Percentiles rank a stretch among this genome's conserved stretches.
These are phyloP conservation scores for Aspergillus bridgeri DNA, from an alignment of 495 filamentous ascomycete species.

Conservation along the genomic window DNA sequence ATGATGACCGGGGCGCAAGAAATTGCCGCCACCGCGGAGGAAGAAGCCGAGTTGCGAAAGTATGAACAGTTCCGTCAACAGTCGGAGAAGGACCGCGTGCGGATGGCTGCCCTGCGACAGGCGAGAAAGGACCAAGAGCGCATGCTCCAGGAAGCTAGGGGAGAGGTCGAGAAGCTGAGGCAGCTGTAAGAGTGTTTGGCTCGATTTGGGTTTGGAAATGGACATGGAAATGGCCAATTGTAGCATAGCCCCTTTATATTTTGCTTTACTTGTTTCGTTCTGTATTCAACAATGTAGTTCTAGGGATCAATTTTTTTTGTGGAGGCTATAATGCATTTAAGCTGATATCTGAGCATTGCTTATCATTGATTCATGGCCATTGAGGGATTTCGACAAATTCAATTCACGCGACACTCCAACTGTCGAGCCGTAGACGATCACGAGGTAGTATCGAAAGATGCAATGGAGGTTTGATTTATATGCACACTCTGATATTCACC, in stretches of 20 bases:
- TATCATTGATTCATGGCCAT: too few relatives aligned
- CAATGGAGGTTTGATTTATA: neutral
- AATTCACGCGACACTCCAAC: neutral
- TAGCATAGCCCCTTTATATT: conserved; percentile 43
- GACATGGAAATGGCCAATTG: conserved; percentile 23
- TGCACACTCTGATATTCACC: neutral
- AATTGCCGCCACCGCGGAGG: conserved; percentile 57
- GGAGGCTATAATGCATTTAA: conserved; percentile 9
- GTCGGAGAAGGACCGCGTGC: conserved; percentile 52
- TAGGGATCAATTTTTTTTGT: conserved; percentile 16
- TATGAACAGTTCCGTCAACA: conserved; percentile 54
- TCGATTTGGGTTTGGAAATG: conserved; percentile 3
- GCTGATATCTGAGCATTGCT: too few relatives aligned
- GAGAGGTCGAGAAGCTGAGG: conserved; percentile 42
- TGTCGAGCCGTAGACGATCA: neutral
- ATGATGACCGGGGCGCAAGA: conserved; percentile 62
- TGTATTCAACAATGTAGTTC: conserved; percentile 25
- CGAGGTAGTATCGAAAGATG: neutral
- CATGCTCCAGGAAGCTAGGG: conserved; percentile 58
- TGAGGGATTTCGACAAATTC: neutral
- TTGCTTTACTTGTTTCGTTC: conserved; percentile 16
- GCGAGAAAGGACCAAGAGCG: conserved; percentile 59
- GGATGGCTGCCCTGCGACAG: conserved; percentile 53
- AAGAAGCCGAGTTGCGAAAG: conserved; percentile 55
- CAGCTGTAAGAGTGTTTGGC: conserved; percentile 23